Percentiles rank a stretch among this genome's conserved stretches.
Conservation (phyloP, 805 yeast genomes). For the Metschnikowia baotianmanensis region DNA sequence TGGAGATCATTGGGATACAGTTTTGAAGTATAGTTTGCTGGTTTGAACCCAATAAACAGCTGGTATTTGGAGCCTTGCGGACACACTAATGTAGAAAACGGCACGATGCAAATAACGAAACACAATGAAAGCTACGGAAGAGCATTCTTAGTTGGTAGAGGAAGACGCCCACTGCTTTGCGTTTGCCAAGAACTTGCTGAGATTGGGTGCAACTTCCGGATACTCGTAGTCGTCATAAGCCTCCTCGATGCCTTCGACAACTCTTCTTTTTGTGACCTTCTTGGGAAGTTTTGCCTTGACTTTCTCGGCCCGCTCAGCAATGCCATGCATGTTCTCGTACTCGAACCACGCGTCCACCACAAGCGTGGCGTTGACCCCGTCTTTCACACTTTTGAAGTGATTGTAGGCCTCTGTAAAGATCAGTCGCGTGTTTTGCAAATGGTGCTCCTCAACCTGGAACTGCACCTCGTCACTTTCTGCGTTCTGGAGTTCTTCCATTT, state of each 20-base stretch:
- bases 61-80: too few species aligned
- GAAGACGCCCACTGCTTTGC: slow-evolving; percentile 32
- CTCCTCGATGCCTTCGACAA: slow-evolving; percentile 46
- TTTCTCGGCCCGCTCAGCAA: slow-evolving; percentile 28
- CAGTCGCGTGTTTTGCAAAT: slow-evolving; percentile 49
- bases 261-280: slow-evolving; percentile 44
- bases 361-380: slow-evolving; percentile 45
- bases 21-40: too few species aligned
- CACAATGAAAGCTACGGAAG: neutral
- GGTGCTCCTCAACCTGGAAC: slow-evolving; percentile 49
- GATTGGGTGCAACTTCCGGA: slow-evolving; percentile 55
- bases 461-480: slow-evolving; percentile 52
- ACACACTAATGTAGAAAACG: neutral
- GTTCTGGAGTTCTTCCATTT: slow-evolving; percentile 42
- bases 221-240: slow-evolving; percentile 62
- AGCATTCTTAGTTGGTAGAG: neutral
- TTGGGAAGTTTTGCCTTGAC: slow-evolving; percentile 54
- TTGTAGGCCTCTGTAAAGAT: slow-evolving; percentile 55
- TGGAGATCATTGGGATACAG: neutral
- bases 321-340: slow-evolving; percentile 68
- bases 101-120: neutral
- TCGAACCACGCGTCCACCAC: slow-evolving; percentile 60
- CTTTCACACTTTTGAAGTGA: slow-evolving; percentile 36
- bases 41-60: too few species aligned
- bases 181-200: slow-evolving; percentile 40